Evolutionary conservation across 208 protist genomes (phyloP).

Genomic region (Leishmania major): DNA sequence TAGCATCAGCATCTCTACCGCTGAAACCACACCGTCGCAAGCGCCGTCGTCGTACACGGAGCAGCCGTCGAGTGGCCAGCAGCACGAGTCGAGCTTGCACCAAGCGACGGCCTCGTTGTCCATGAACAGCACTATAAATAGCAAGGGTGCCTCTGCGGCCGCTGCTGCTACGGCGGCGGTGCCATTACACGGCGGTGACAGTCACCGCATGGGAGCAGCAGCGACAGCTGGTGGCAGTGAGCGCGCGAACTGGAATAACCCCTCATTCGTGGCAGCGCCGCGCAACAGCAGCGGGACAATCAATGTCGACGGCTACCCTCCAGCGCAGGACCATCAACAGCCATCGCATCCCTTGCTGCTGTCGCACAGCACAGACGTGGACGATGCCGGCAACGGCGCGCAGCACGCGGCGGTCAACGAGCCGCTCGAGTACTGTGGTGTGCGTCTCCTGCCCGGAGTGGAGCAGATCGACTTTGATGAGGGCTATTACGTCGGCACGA

Average conservation of each 20-base stretch:
- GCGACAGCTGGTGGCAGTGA: not conserved
- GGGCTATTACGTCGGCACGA: slow-evolving; percentile 75
- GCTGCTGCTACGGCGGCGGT: not conserved
- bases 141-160: not conserved
- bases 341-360: not conserved
- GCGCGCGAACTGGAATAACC: not conserved
- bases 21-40: not conserved
- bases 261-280: not conserved
- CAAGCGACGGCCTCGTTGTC: not conserved
- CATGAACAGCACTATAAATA: not conserved
- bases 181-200: not conserved
- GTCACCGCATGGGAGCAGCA: not conserved
- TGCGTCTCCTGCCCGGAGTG: slow-evolving; percentile 41
- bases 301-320: not conserved
- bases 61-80: not conserved
- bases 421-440: slow-evolving; percentile 41
- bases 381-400: not conserved
- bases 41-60: not conserved
- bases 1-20: slow-evolving; percentile 20
- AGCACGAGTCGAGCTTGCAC: not conserved
- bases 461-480: slow-evolving; percentile 77
- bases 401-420: not conserved
- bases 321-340: not conserved
- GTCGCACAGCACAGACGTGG: not conserved
- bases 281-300: not conserved